Conservation (phyloP, 2,329 filamentous ascomycete genomes). For the Aspergillus japonicus region DNA sequence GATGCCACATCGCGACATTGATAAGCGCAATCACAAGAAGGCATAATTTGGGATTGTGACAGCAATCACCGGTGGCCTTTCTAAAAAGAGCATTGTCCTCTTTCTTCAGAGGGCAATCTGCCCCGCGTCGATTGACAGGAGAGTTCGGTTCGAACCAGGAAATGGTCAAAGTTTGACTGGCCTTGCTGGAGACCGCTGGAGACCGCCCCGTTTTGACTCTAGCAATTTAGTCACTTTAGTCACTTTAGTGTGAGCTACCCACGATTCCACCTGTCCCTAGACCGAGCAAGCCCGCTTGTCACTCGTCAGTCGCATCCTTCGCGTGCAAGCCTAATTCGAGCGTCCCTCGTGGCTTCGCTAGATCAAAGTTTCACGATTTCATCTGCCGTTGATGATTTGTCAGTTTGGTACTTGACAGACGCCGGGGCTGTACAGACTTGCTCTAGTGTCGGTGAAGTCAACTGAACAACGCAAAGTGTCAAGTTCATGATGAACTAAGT, state of each 20-base stretch:
- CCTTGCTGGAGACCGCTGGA: not conserved
- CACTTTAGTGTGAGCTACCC: not conserved
- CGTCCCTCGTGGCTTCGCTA: slow-evolving; percentile 14
- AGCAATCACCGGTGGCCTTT: slow-evolving; percentile 13
- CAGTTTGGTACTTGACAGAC: slow-evolving; percentile 6
- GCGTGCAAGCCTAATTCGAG: slow-evolving; percentile 9
- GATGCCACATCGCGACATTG: not conserved
- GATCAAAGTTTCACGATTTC: slow-evolving; percentile 5
- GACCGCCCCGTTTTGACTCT: not conserved
- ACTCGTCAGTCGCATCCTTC: not conserved
- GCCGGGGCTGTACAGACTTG: not conserved
- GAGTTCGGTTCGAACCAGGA: slow-evolving; percentile 16
- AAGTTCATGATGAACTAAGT: not conserved
- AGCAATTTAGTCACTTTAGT: not conserved
- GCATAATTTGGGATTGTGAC: slow-evolving; percentile 5
- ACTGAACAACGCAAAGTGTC: not conserved
- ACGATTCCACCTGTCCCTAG: not conserved
- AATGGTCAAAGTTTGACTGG: slow-evolving; percentile 3
- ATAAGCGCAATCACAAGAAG: not conserved
- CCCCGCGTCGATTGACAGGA: slow-evolving; percentile 3
- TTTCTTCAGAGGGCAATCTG: slow-evolving; percentile 14
- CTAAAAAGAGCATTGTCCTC: slow-evolving; percentile 16
- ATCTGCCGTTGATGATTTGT: slow-evolving; percentile 13
- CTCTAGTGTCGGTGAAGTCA: not conserved
- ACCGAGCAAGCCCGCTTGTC: slow-evolving; percentile 12